Base-by-base conservation (phyloP, 1,284 basidiomycete genomes). In the Rhodofomes roseus region DNA sequence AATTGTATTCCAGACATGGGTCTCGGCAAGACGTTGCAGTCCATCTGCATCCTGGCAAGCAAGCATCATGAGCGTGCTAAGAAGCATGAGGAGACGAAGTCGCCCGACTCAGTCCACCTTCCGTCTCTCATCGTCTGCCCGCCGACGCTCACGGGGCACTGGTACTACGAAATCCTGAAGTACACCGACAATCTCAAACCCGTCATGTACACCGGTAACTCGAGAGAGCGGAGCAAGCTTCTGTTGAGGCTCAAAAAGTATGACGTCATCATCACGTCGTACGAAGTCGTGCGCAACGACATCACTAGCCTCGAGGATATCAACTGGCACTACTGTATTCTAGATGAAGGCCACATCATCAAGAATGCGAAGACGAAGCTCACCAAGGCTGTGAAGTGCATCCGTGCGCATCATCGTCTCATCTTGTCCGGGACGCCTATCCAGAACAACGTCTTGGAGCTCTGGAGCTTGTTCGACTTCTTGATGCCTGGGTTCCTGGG, bases 401-500 rank as follows among this genome's bases (percentile, higher is more conserved):
- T 99, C 55, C 85, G 85, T 56, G 93, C 96, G 1, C 89, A 96
- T 64, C 97, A 99, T 75, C 88, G 97, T 16, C 79, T 99, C 20
- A 90, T 99, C 68, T 79, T 99, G 1, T 97, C 95, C 0, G 97
- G 97, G 27, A 99, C 97, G 12, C 97, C 97, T 0, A 98, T 99
- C 60, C 97, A 99, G 78, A 99, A 99, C 75, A 99, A 99, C 70
- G 96, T 99, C 8, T 79, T 99, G 43, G 97, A 99, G 74, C 78
- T 99, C 2, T 99, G 97, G 97, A 97, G 93, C 75, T 79, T 99
- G 59, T 99, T 99, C 74, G 97, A 99, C 74, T 99, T 98, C 77
- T 77, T 99, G 66, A 99, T 99, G 97, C 97, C 97, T 22, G 97
- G 97, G 1, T 99, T 99, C 78, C 78, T 99, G 52, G 97, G 97